Evolutionary conservation across 148 eudicot genomes (phyloP), one percentile per base, ranked within the genome.

Genomic region (Persicaria maculosa): DNA sequence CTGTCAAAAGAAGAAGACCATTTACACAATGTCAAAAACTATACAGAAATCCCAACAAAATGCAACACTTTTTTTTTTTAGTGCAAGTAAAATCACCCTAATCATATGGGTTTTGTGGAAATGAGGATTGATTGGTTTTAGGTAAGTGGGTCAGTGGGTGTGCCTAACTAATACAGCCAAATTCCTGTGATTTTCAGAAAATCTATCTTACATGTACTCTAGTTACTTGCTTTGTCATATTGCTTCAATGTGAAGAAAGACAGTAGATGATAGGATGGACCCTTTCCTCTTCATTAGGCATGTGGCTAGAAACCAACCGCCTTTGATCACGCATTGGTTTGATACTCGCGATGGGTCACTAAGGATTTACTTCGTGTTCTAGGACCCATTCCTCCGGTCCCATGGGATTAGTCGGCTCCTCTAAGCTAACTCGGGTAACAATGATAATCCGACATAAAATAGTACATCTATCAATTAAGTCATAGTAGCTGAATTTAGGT

Each of bases 1-100:
- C 97, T 92, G 93, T 81, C 14, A 75, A 62, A 74, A 68, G 67
- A 54, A 40, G 25, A 40, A 65, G 16, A 36, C 16, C 25, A 62
- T 25, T 31, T 5, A 65, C 5, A 12, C 70, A 65, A 40, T 65
- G 70, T 65, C 74, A 20, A 47, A 48, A 70, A 46, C 4, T 45
- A 25, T 0, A 59, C 22, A 5, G 9, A 59, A 22, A 20, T 19
- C 40, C 7, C 22, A 10, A 20, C 6, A 20, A 58, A 58, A 31
- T 31, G 40, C 40, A 31, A 31, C 2, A 31, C 36, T 31, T 31
- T 31, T n/a, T 31, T 31, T 31, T n/a, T 31, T 31, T 31, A 31
- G 40, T 31, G 40, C 40, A 31, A 31, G 40, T 17, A 36, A 65
- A 65, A 40, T 64, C 45, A 6, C 17, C 69, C 6, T 64, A 64